Conservation (phyloP, 305 asterid species). For the Solanum hybrid region DNA sequence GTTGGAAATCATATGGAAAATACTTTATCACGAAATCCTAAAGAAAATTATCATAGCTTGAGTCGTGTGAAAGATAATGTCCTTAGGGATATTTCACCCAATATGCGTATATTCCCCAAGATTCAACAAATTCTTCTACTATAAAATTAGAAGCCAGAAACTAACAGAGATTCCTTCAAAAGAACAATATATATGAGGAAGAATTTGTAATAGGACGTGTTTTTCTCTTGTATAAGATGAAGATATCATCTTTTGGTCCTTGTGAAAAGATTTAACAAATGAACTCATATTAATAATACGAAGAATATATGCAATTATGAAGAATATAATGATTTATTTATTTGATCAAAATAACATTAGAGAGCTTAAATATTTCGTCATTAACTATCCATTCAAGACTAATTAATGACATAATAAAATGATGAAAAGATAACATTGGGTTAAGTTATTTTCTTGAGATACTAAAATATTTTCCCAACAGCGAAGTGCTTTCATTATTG, state of each 20-base stretch:
- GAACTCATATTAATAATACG: background rate
- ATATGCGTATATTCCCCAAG: background rate
- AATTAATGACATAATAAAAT: background rate
- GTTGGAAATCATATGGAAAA: background rate
- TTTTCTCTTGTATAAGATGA: background rate
- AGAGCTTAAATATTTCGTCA: background rate
- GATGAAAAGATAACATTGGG: background rate
- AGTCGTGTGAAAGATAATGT: background rate
- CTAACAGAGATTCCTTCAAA: background rate
- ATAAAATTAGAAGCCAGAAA: background rate
- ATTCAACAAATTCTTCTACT: background rate
- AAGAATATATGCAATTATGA: background rate
- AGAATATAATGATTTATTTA: background rate
- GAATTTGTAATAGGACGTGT: background rate
- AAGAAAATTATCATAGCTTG: background rate
- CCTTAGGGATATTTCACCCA: background rate
- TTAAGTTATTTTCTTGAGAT: background rate
- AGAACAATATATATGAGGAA: background rate
- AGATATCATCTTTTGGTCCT: background rate
- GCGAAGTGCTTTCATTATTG: background rate
- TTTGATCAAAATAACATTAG: background rate
- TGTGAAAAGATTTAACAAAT: background rate
- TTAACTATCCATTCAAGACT: background rate
- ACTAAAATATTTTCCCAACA: background rate
- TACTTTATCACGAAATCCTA: no score